Evolutionary conservation across 2,329 filamentous ascomycete genomes (phyloP).

Genomic region (Beauveria pseudobassiana): DNA sequence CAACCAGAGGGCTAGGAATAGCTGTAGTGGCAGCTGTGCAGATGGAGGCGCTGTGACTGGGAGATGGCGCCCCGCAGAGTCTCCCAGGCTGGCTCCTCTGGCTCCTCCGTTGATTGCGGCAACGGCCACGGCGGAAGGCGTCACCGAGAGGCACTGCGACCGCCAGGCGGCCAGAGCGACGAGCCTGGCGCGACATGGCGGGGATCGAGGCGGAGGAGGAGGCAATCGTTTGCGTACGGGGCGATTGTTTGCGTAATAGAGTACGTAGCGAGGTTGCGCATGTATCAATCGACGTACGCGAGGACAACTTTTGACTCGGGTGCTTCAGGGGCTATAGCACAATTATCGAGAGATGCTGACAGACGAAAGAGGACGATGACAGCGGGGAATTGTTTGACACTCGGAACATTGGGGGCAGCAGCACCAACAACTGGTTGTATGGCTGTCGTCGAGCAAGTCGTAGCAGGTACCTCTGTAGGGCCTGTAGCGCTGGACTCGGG

Average conservation of each 20-base stretch:
- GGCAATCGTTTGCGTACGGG: neutral
- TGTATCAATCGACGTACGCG: too few species aligned
- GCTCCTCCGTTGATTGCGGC: neutral
- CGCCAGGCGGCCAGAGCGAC: constrained; percentile 5
- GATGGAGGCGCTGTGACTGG: neutral
- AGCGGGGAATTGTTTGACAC: neutral
- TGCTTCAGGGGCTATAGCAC: too few species aligned
- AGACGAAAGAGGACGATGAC: neutral
- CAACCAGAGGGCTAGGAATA: neutral
- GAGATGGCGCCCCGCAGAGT: neutral
- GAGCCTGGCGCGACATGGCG: constrained; percentile 10
- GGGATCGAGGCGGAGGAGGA: neutral
- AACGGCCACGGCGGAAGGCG: neutral
- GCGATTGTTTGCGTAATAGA: too few species aligned
- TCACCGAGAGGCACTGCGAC: constrained; percentile 8
- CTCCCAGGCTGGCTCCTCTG: neutral
- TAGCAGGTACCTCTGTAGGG: too few species aligned
- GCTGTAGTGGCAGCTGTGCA: neutral
- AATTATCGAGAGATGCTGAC: neutral
- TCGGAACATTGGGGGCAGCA: neutral
- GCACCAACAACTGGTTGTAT: neutral
- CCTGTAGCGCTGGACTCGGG: too few species aligned
- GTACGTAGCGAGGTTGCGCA: too few species aligned
- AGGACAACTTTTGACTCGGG: too few species aligned
- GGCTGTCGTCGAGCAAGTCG: too few species aligned